A percentile compares a stretch with the other conserved stretches of the same genome.
Evolutionary conservation across 2,329 filamentous ascomycete species (phyloP).

Genomic region (Diaporthe aspalathi): DNA sequence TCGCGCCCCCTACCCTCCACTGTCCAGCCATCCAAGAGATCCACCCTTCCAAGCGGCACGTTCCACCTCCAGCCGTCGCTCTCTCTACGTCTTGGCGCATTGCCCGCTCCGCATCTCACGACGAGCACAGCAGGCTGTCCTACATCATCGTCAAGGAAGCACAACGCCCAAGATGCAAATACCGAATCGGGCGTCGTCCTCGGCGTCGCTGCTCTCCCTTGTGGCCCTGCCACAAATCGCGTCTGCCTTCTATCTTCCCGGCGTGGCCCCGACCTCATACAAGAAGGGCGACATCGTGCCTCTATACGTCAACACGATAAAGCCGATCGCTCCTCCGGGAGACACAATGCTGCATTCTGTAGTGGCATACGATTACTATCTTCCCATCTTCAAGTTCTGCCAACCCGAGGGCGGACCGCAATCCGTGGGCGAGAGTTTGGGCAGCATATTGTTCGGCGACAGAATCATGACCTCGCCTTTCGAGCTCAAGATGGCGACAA

Average conservation of each 20-base stretch:
- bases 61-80: slow-evolving; percentile 10
- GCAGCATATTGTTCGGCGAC: slow-evolving; percentile 97
- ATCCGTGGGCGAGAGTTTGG: slow-evolving; percentile 87
- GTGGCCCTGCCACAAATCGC: slow-evolving; percentile 64
- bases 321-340: slow-evolving; percentile 80
- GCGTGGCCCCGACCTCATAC: slow-evolving; percentile 95
- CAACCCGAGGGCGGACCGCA: slow-evolving; percentile 79
- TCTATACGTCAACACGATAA: slow-evolving; percentile 92
- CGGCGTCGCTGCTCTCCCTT: slow-evolving; percentile 62
- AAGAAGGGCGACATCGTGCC: slow-evolving; percentile 82
- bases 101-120: background rate
- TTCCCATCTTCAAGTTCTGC: slow-evolving; percentile 89
- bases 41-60: slow-evolving; percentile 12
- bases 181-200: slow-evolving; percentile 57
- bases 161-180: slow-evolving; percentile 55
- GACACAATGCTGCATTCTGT: slow-evolving; percentile 91
- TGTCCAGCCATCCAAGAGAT: background rate
- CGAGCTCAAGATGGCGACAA: slow-evolving; percentile 84
- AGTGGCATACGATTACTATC: slow-evolving; percentile 96
- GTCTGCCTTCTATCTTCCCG: slow-evolving; percentile 93
- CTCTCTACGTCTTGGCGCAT: slow-evolving; percentile 20
- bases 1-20: slow-evolving; percentile 10
- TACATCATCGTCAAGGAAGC: background rate
- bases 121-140: slow-evolving; percentile 4
- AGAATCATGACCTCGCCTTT: slow-evolving; percentile 97